These are phyloP conservation scores for Stentor roeselii DNA, from an alignment of 73 alveolate genomes.

Conservation along the genomic window DNA sequence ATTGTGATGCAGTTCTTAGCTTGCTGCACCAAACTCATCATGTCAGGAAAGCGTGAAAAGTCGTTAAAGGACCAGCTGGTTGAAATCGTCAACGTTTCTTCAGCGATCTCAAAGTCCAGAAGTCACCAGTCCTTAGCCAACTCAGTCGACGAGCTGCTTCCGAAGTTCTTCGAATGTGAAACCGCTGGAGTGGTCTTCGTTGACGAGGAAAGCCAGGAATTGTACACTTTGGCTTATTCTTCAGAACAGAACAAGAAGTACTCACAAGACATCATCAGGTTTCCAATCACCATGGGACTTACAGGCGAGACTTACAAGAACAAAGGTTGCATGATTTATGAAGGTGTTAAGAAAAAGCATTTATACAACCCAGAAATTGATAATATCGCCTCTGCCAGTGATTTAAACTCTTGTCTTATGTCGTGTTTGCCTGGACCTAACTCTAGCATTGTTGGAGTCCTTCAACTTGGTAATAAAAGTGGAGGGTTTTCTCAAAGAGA, in stretches of 20 bases:
- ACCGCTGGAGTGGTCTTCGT: background rate
- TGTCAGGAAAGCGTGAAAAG: background rate
- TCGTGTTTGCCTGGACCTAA: conserved; percentile 8
- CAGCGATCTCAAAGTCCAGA: background rate
- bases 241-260: background rate
- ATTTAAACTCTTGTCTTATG: background rate
- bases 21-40: background rate
- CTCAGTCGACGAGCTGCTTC: background rate
- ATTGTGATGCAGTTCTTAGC: background rate
- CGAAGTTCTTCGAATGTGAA: background rate
- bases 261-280: background rate
- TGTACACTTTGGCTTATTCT: background rate
- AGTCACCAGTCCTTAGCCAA: conserved; percentile 10
- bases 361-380: background rate
- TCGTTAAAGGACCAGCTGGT: background rate
- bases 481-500: too few relatives aligned
- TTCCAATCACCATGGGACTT: background rate
- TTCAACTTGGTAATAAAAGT: background rate
- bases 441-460: background rate
- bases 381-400: background rate
- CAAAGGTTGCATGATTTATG: background rate
- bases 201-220: background rate
- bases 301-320: background rate
- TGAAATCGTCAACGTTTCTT: background rate
- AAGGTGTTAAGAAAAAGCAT: background rate